These are phyloP conservation scores for Kondoa subrosea DNA, from an alignment of 768 basidiomycete species.

Conservation along the genomic window DNA sequence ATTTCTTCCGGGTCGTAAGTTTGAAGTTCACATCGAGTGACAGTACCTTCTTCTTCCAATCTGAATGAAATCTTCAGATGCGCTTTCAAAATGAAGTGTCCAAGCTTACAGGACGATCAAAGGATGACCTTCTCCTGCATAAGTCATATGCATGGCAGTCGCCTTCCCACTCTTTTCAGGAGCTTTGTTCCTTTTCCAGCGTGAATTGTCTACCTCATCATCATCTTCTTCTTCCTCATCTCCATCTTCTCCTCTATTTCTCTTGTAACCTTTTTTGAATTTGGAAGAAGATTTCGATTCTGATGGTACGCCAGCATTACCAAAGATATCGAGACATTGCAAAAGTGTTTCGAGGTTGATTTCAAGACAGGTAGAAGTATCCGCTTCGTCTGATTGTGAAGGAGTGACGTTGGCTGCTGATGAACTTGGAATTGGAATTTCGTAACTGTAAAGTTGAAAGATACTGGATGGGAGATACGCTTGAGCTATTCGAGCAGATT, in stretches of 20 bases:
- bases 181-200: constrained; percentile 1
- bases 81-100: neutral
- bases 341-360: constrained; percentile 66
- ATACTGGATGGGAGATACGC: constrained; percentile 4
- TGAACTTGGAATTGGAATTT: neutral
- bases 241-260: constrained; percentile 12
- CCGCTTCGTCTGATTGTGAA: neutral
- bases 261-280: constrained; percentile 18
- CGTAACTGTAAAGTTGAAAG: neutral
- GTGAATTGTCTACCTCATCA: constrained; percentile 11
- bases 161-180: constrained; percentile 11
- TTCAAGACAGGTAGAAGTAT: constrained; percentile 41
- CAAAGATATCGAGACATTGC: constrained; percentile 85
- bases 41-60: constrained; percentile 54
- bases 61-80: constrained; percentile 7
- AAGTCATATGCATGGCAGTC: constrained; percentile 24
- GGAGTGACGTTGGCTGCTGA: constrained; percentile 4
- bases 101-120: constrained; percentile 24
- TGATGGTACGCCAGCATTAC: constrained; percentile 37
- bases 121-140: constrained; percentile 22
- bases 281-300: constrained; percentile 1
- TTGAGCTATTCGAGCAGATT: neutral
- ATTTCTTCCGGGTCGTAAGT: constrained; percentile 70
- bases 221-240: constrained; percentile 14
- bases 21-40: constrained; percentile 68